These are phyloP conservation scores for Penicillium fimorum DNA, from an alignment of 495 filamentous ascomycete species.

Conservation along the genomic window DNA sequence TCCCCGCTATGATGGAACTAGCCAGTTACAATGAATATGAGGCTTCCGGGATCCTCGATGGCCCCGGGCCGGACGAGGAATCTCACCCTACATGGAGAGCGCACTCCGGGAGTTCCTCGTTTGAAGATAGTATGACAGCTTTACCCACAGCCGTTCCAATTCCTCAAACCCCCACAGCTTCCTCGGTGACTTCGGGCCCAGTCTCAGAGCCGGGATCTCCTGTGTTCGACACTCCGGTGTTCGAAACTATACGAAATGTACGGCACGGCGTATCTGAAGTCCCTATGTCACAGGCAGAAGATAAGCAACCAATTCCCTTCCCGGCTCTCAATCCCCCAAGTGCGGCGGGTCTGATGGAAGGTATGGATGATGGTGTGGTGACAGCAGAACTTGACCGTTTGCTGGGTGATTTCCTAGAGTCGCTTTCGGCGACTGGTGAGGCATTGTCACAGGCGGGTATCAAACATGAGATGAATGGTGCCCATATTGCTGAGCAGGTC, in stretches of 20 bases:
- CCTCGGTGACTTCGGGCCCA: constrained; percentile 7
- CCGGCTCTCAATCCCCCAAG: constrained; percentile 37
- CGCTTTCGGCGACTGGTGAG: constrained; percentile 35
- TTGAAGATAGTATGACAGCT: constrained; percentile 8
- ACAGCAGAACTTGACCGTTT: constrained; percentile 40
- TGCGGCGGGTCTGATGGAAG: constrained; percentile 34
- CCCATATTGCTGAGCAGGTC: constrained; percentile 9
- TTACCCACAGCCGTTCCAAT: constrained; percentile 19
- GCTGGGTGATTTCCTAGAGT: constrained; percentile 40
- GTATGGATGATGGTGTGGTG: constrained; percentile 32
- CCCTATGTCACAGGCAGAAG: constrained; percentile 4
- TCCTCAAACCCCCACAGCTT: constrained; percentile 9
- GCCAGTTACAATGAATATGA: constrained; percentile 26
- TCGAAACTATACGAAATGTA: constrained; percentile 29
- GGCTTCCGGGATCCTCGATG: constrained; percentile 31
- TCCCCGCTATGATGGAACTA: constrained; percentile 25
- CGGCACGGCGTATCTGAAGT: constrained; percentile 14
- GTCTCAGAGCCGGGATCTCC: constrained; percentile 31
- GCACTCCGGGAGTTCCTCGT: constrained; percentile 7
- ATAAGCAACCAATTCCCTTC: constrained; percentile 25
- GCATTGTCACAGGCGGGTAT: constrained; percentile 27
- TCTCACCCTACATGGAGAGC: constrained; percentile 23
- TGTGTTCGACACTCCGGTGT: constrained; percentile 29
- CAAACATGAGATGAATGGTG: constrained; percentile 10
- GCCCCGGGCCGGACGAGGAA: constrained; percentile 44